These are phyloP conservation scores for Lentinus brumalis DNA, from an alignment of 768 basidiomycete species.

Conservation along the genomic window DNA sequence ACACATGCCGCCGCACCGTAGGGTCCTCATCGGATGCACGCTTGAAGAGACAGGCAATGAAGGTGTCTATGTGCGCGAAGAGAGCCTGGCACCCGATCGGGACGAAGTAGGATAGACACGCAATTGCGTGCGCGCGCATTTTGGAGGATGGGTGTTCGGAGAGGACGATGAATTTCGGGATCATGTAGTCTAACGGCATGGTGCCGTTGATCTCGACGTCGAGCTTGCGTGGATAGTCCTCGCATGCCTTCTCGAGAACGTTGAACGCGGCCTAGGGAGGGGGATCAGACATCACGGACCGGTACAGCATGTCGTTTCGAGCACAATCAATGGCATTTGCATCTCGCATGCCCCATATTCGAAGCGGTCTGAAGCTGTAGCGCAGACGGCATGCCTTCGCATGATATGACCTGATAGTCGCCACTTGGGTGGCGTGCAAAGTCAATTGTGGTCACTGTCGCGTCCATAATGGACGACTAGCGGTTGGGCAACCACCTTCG, in stretches of 20 bases:
- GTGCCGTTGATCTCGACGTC: slow-evolving; percentile 92
- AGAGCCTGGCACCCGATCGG: slow-evolving; percentile 86
- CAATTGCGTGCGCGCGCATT: slow-evolving; percentile 91
- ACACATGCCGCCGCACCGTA: slow-evolving; percentile 93
- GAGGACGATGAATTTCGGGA: slow-evolving; percentile 90
- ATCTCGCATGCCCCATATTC: background rate
- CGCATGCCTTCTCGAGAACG: slow-evolving; percentile 92
- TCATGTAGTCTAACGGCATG: slow-evolving; percentile 94
- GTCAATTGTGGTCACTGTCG: too few species aligned
- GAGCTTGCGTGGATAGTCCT: slow-evolving; percentile 95
- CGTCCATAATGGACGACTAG: too few species aligned
- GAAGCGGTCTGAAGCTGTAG: too few species aligned
- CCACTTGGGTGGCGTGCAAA: too few species aligned
- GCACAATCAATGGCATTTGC: background rate
- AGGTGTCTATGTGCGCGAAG: slow-evolving; percentile 87
- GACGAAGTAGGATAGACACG: slow-evolving; percentile 93
- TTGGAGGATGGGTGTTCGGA: slow-evolving; percentile 84
- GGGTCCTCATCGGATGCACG: slow-evolving; percentile 92
- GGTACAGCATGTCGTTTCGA: background rate
- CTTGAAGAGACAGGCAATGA: slow-evolving; percentile 92
- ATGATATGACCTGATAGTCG: background rate
- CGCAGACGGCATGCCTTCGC: background rate
- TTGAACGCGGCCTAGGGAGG: slow-evolving; percentile 81
- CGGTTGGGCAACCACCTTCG: too few species aligned
- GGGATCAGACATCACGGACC: background rate